phyloP scores from a whole-genome alignment of 352 stramenopile genomes.

The Pythium phragmiticola region DNA sequence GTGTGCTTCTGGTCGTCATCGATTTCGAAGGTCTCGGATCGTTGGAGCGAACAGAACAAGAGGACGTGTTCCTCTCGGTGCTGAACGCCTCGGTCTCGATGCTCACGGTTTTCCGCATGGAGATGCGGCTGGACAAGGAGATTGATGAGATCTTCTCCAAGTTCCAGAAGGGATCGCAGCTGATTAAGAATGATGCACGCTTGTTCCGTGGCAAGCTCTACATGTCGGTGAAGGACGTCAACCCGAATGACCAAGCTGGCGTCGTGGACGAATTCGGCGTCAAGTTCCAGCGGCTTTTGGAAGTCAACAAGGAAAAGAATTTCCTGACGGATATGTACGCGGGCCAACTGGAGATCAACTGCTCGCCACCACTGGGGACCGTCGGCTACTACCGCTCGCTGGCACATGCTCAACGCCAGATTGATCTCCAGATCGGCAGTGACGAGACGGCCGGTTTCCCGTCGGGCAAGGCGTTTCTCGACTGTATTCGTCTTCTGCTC shows the following conservation, averaged over 20 bases:
- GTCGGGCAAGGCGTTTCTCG: conserved; percentile 50
- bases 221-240: conserved; percentile 79
- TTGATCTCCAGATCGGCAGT: conserved; percentile 30
- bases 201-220: conserved; percentile 64
- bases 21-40: conserved; percentile 79
- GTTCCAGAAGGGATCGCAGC: conserved; percentile 64
- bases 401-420: conserved; percentile 35
- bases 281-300: conserved; percentile 55
- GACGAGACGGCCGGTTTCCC: conserved; percentile 32
- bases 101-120: conserved; percentile 74
- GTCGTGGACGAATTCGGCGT: conserved; percentile 48
- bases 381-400: conserved; percentile 65
- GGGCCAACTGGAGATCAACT: conserved; percentile 57
- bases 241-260: conserved; percentile 53
- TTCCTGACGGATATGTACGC: conserved; percentile 70
- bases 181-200: conserved; percentile 55
- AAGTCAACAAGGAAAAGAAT: conserved; percentile 52
- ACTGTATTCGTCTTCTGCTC: conserved; percentile 66
- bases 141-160: conserved; percentile 64
- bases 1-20: conserved; percentile 63
- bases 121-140: conserved; percentile 79
- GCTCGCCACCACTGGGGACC: conserved; percentile 64
- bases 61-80: conserved; percentile 74
- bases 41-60: conserved; percentile 71
- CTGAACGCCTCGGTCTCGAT: conserved; percentile 69